Base-by-base conservation (phyloP, 768 basidiomycete genomes). In the Russula ochroleuca region DNA sequence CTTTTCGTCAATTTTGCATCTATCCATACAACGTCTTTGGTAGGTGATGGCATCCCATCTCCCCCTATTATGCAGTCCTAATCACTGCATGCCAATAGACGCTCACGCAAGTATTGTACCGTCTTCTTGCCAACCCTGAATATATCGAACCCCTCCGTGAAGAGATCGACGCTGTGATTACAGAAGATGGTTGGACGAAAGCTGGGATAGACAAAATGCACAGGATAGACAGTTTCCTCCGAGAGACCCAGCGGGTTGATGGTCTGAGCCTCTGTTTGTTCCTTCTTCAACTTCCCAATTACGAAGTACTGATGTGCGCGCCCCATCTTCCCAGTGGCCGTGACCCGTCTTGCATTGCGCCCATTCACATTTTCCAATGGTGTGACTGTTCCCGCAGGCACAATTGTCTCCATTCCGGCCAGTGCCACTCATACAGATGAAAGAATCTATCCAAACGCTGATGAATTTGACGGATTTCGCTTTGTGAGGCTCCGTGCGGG, bases 371-470 rank as follows among this genome's bases (percentile, higher is more conserved):
- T 75, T 59, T 75, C 75, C n/a, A 70, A 77, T 54, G 78, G 76
- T 45, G 72, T 74, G 43, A 71, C 68, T 38, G 63, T 76, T 50
- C 78, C 79, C 21, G 66, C 67, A 6, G 81, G 81, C 58, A 75
- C 74, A 23, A 68, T 72, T 28, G 66, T 81, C 21, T 68, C 71
- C 17, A 69, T 74, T 6, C 74, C 75, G 9, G 60, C 70, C 7
- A 56, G 64, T 28, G 65, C 74, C 23, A 70, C 76, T 70, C 77
- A 79, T 63, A 71, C 70, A n/a, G 78, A 83, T 61, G 72, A 72
- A 23, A 71, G 70, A 17, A 68, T 23, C n/a, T 85, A 83, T 67
- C 62, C 71, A n/a, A 73, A 80, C 54, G 71, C 83, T 0, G 67
- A 72, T 11, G 57, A 31, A 49, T 81, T 81, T 49, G 72, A 78